Evolutionary conservation across 2,329 filamentous ascomycete species (phyloP).

Genomic region (Calonectria henricotiae): DNA sequence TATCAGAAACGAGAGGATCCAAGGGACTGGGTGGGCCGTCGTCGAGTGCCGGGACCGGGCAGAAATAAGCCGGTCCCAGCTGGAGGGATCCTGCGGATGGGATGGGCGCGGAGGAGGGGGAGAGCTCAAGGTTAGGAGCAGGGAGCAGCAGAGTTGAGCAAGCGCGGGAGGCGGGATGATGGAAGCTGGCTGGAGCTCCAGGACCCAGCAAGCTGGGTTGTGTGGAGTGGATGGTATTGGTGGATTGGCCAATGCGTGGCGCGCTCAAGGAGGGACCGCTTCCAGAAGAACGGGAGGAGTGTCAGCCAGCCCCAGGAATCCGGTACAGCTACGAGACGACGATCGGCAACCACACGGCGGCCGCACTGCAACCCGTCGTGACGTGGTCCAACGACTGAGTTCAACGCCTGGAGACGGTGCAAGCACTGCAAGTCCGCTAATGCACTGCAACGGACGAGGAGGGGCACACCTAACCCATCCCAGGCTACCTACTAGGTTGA

Average conservation of each 20-base stretch:
- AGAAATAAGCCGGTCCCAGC: conserved; percentile 43
- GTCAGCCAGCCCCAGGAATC: conserved; percentile 44
- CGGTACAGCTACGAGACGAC: conserved; percentile 41
- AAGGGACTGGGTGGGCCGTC: conserved; percentile 41
- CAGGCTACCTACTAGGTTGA: background rate
- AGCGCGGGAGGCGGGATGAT: conserved; percentile 39
- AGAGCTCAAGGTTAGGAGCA: conserved; percentile 12
- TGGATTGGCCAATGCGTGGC: conserved; percentile 43
- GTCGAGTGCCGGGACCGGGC: conserved; percentile 46
- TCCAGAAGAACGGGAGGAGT: conserved; percentile 52
- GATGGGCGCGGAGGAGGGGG: conserved; percentile 35
- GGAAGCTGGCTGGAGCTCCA: conserved; percentile 31
- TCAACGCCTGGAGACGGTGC: conserved; percentile 35
- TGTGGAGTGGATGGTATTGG: conserved; percentile 46
- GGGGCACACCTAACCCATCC: conserved; percentile 18
- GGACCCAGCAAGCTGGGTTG: conserved; percentile 45
- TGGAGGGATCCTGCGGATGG: conserved; percentile 40
- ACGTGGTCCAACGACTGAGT: conserved; percentile 50
- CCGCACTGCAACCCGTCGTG: conserved; percentile 47
- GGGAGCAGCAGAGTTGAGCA: conserved; percentile 31
- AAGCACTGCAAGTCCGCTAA: conserved; percentile 42
- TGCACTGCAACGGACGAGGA: conserved; percentile 39
- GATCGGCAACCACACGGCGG: conserved; percentile 44
- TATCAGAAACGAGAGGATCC: conserved; percentile 32
- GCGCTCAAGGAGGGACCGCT: conserved; percentile 41